Percentiles rank a stretch among this genome's conserved stretches.
Evolutionary conservation across 768 basidiomycete genomes (phyloP).

Genomic region (Nidula microcarpa): DNA sequence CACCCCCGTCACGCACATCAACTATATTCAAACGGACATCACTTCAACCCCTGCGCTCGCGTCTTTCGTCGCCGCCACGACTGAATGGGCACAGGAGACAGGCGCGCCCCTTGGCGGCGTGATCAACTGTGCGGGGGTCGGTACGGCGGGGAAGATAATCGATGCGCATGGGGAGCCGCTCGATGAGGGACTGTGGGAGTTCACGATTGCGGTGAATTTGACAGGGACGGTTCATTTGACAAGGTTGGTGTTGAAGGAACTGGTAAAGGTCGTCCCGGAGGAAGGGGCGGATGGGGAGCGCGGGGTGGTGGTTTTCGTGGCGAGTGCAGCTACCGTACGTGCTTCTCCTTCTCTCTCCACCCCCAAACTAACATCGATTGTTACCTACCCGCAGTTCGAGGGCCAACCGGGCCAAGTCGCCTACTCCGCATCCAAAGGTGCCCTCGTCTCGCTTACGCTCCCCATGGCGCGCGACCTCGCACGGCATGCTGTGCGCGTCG

Average conservation of each 20-base stretch:
- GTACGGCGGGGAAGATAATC: slow-evolving; percentile 39
- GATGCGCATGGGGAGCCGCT: slow-evolving; percentile 43
- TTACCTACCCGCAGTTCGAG: slow-evolving; percentile 36
- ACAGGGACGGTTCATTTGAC: slow-evolving; percentile 60
- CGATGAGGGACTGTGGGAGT: slow-evolving; percentile 48
- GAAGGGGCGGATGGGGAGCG: slow-evolving; percentile 47
- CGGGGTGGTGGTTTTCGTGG: slow-evolving; percentile 55
- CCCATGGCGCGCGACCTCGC: slow-evolving; percentile 60
- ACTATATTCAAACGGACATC: slow-evolving; percentile 40
- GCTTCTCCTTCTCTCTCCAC: not conserved
- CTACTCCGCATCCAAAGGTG: slow-evolving; percentile 57
- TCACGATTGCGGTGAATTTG: slow-evolving; percentile 50
- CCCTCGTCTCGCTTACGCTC: slow-evolving; percentile 51
- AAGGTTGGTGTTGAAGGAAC: slow-evolving; percentile 45
- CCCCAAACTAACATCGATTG: not conserved
- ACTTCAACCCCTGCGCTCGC: slow-evolving; percentile 30
- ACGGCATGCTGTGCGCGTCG: slow-evolving; percentile 48
- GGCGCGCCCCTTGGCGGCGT: slow-evolving; percentile 50
- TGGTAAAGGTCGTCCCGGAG: slow-evolving; percentile 44
- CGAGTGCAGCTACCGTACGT: slow-evolving; percentile 52
- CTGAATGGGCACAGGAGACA: slow-evolving; percentile 37
- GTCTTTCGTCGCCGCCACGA: slow-evolving; percentile 32
- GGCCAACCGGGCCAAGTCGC: slow-evolving; percentile 57
- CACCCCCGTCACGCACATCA: slow-evolving; percentile 18
- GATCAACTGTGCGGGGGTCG: slow-evolving; percentile 57